Evolutionary conservation across 441 rosid genomes (phyloP).

Genomic region (Kokia cookei): DNA sequence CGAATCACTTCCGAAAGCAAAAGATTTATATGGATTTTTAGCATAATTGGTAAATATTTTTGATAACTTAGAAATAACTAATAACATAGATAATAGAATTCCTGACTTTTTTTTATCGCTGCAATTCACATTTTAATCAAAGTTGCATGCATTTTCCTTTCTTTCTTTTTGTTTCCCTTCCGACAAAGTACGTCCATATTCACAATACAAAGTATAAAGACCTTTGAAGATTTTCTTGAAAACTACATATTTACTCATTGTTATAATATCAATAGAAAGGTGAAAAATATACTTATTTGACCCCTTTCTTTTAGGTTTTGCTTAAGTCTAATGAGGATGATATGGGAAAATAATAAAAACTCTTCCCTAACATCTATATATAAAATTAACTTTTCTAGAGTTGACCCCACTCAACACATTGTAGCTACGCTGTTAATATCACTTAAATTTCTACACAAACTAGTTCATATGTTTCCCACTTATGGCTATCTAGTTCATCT

Average conservation of each 20-base stretch:
- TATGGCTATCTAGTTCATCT: background rate
- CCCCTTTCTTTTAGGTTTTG: too few species aligned
- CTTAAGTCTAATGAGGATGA: too few species aligned
- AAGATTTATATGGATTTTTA: background rate
- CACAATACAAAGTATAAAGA: background rate
- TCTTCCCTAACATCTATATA: background rate
- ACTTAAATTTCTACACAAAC: background rate
- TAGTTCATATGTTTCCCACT: background rate
- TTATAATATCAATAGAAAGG: too few species aligned
- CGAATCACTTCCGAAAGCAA: background rate
- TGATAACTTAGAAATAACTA: background rate
- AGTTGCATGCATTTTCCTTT: background rate
- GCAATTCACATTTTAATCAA: background rate
- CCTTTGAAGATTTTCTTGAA: background rate
- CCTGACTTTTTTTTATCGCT: background rate
- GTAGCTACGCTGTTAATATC: background rate
- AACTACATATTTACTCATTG: background rate
- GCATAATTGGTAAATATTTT: background rate
- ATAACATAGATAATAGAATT: background rate
- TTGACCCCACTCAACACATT: background rate
- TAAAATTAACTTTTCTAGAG: background rate
- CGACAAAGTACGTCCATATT: background rate
- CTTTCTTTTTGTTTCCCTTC: background rate
- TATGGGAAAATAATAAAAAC: too few species aligned
- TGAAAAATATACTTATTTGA: too few species aligned